A percentile compares a stretch with the other conserved stretches of the same genome.
Conservation (phyloP, 169 alveolate species). For the Plasmodium sp. region DNA sequence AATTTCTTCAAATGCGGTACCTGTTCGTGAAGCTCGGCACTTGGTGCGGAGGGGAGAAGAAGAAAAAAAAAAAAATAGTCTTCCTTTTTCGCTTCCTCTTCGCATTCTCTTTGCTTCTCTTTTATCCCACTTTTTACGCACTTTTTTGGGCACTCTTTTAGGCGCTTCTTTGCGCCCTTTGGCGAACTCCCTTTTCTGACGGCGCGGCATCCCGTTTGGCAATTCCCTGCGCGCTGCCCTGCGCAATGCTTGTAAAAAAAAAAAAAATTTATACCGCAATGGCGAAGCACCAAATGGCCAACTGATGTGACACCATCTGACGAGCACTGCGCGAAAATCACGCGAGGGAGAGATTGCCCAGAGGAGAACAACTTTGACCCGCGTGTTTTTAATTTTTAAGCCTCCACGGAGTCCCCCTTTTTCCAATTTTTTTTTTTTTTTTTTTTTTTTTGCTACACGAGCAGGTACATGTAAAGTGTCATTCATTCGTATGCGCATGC, state of each 20-base stretch:
- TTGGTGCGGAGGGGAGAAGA: neutral
- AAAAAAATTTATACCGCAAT: neutral
- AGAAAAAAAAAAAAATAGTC: neutral
- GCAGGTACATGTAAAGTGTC: neutral
- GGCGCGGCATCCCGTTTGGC: neutral
- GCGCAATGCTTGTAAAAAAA: neutral
- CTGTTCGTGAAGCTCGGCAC: neutral
- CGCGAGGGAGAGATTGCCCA: neutral
- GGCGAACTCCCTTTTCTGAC: neutral
- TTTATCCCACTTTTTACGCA: neutral
- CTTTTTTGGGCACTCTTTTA: neutral
- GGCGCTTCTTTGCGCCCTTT: neutral
- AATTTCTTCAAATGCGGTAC: too few species aligned
- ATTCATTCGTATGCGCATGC: neutral
- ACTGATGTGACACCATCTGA: neutral
- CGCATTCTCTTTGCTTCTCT: neutral
- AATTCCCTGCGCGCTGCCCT: neutral
- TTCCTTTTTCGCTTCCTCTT: neutral
- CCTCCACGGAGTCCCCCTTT: neutral
- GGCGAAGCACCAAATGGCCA: neutral
- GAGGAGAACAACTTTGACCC: neutral
- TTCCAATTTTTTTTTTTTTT: neutral
- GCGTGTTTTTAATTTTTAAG: neutral
- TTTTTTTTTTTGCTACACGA: neutral
- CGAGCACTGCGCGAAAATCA: neutral